Evolutionary conservation across 345 rosid genomes (phyloP), one percentile per base, ranked within the genome.

Genomic region (Punica granatum): DNA sequence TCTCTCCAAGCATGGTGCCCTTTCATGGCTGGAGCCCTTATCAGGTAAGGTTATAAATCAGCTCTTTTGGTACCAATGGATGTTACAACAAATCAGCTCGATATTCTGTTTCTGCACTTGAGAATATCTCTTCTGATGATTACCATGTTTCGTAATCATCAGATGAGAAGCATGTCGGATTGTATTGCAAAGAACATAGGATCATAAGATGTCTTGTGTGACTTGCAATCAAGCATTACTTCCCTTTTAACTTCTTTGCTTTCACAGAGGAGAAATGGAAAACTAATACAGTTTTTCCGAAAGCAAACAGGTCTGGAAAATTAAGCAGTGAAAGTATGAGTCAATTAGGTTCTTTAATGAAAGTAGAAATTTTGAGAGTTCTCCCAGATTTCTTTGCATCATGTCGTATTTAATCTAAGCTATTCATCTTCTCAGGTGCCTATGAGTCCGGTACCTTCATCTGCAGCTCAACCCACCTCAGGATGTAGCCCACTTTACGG

Each of bases 1-100:
- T 95, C 68, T 78, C 97, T 21, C 88, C 93, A 0, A 59, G 93
- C 69, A 77, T 89, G 81, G 85, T 94, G 74, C 82, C 92, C n/a
- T 73, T 82, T 73, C 73, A 85, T 0, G 79, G 88, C 66, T 95
- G 92, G 96, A 81, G 68, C 74, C 87, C 89, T 11, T 92, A 92
- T 56, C 79, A 73, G 90, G 99, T 92, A 77, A 53, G 86, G 73
- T 48, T 9, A 63, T 9, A 75, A 58, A 25, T 28, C 19, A 1
- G 56, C 14, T 25, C 1, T 0, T 10, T 6, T n/a, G 30, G 6
- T 35, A 36, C 13, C 16, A 9, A 2, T 26, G 65, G 59, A 4
- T 53, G 2, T 53, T n/a, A 21, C 4, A 6, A 4, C 59, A 53
- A 53, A 8, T 15, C 25, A 34, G 3, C 41, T 1, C 42, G 2